These are phyloP conservation scores for Phlebiopsis gigantea DNA, from an alignment of 768 basidiomycete genomes.

Conservation along the genomic window DNA sequence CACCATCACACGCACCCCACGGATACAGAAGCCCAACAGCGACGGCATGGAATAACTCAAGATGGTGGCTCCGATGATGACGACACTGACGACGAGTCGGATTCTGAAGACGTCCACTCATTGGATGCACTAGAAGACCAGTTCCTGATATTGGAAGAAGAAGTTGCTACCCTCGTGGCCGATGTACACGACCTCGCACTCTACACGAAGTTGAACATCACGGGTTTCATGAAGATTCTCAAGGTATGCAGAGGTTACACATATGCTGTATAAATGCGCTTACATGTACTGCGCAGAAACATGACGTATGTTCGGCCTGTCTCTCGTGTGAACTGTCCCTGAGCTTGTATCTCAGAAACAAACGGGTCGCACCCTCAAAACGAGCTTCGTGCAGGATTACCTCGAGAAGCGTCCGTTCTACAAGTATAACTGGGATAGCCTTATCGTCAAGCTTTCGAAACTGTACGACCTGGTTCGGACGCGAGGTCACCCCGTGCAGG, in stretches of 20 bases:
- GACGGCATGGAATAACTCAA: constrained; percentile 38
- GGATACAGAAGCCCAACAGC: constrained; percentile 58
- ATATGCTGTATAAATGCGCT: not conserved
- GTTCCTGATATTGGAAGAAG: constrained; percentile 86
- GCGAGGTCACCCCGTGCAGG: constrained; percentile 88
- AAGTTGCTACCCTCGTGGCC: constrained; percentile 91
- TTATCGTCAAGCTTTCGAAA: constrained; percentile 94
- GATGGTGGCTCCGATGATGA: constrained; percentile 73
- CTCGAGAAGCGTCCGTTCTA: constrained; percentile 95
- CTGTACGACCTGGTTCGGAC: constrained; percentile 94
- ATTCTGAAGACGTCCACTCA: constrained; percentile 46
- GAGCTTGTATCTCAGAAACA: constrained; percentile 63
- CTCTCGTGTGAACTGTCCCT: not conserved
- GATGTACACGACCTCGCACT: constrained; percentile 88
- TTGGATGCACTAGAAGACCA: constrained; percentile 78
- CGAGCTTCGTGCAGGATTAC: constrained; percentile 85
- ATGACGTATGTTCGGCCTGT: constrained; percentile 57
- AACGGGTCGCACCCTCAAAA: constrained; percentile 76
- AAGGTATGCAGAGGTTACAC: constrained; percentile 48
- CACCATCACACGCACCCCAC: constrained; percentile 13
- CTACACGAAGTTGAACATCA: constrained; percentile 96
- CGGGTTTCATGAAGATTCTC: constrained; percentile 97
- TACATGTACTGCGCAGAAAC: constrained; percentile 55
- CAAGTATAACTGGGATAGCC: constrained; percentile 91
- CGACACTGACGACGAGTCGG: constrained; percentile 41